Percentiles rank a stretch among this genome's conserved stretches.
Evolutionary conservation across 331 rosid species (phyloP).

Genomic region (Arachis monticola): DNA sequence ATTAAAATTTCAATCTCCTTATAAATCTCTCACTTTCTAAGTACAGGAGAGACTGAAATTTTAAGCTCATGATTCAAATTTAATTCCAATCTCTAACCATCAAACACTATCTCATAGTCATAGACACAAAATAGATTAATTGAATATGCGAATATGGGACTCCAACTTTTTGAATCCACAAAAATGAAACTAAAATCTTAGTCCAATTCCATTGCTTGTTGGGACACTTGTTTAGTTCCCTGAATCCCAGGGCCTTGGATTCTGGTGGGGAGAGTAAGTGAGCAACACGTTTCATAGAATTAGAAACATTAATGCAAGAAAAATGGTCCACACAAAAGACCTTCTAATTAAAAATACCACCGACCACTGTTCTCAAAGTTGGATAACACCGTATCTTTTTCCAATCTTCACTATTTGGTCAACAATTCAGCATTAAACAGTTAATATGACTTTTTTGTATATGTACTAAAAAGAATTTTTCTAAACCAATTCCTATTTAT

Average conservation of each 20-base stretch:
- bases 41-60: too few species aligned
- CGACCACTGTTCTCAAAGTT: constrained; percentile 44
- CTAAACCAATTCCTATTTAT: too few species aligned
- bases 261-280: constrained; percentile 31
- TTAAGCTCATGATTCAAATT: too few species aligned
- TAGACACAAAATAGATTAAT: too few species aligned
- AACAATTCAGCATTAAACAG: neutral
- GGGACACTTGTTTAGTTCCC: neutral
- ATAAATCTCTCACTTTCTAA: too few species aligned
- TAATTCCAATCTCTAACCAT: too few species aligned
- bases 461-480: too few species aligned
- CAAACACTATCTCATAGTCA: too few species aligned
- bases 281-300: neutral
- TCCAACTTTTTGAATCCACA: neutral
- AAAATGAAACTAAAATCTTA: too few species aligned
- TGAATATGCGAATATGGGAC: too few species aligned
- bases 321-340: constrained; percentile 31
- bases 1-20: too few species aligned
- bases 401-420: neutral
- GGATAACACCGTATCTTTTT: constrained; percentile 11
- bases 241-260: constrained; percentile 35
- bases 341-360: constrained; percentile 39
- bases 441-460: neutral
- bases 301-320: constrained; percentile 12
- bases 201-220: too few species aligned